Evolutionary conservation across 495 filamentous ascomycete genomes (phyloP).

Genomic region (Trichoderma reesei): DNA sequence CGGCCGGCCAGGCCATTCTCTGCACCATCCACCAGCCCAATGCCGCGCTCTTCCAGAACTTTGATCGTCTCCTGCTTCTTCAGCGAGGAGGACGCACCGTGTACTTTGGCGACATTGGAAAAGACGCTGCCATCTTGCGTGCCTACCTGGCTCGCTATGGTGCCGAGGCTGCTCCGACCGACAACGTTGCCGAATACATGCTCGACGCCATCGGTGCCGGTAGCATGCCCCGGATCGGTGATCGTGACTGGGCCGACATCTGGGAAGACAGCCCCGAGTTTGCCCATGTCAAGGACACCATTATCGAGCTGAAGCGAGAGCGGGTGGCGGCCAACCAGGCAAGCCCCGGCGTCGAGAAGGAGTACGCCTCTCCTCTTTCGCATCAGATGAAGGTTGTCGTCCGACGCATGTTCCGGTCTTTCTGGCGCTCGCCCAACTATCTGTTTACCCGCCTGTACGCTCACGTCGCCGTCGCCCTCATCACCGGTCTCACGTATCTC

Average conservation of each 20-base stretch:
- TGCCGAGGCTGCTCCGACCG: constrained; percentile 43
- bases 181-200: constrained; percentile 81
- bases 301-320: constrained; percentile 54
- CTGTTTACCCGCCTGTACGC: constrained; percentile 70
- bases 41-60: constrained; percentile 74
- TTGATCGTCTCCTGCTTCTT: constrained; percentile 59
- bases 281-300: constrained; percentile 53
- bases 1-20: constrained; percentile 76
- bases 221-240: constrained; percentile 57
- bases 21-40: constrained; percentile 92
- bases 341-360: constrained; percentile 41
- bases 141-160: constrained; percentile 44
- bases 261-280: constrained; percentile 65
- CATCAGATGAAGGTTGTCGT: constrained; percentile 62
- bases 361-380: constrained; percentile 64
- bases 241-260: constrained; percentile 71
- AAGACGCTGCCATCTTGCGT: constrained; percentile 36
- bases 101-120: constrained; percentile 56
- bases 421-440: constrained; percentile 69
- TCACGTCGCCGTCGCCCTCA: constrained; percentile 58
- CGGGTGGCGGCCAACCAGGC: constrained; percentile 36
- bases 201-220: constrained; percentile 79
- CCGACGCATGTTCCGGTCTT: constrained; percentile 52
- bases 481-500: constrained; percentile 66
- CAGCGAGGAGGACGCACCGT: constrained; percentile 60